Evolutionary conservation across 2,329 filamentous ascomycete genomes (phyloP).

Genomic region (Monosporascus sp.): DNA sequence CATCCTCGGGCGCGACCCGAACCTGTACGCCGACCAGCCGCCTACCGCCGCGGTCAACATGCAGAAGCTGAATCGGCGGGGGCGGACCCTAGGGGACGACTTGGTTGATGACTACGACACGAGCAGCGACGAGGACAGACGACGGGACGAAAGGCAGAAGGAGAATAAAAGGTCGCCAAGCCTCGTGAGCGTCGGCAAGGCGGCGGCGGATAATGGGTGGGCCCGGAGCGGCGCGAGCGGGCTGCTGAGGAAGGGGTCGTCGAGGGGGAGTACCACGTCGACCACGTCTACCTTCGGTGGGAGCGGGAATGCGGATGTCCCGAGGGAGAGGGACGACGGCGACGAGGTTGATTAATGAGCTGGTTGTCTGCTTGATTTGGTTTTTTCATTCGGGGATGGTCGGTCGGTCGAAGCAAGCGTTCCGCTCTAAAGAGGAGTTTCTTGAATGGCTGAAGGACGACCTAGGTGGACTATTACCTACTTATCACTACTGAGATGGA

Average conservation of each 20-base stretch:
- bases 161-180: conserved; percentile 42
- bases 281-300: neutral
- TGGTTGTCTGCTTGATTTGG: neutral
- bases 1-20: conserved; percentile 52
- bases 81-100: conserved; percentile 37
- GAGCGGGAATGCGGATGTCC: neutral
- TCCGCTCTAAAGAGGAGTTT: conserved; percentile 19
- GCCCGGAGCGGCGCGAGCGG: conserved; percentile 29
- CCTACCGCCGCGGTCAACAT: conserved; percentile 37
- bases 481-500: too few species aligned
- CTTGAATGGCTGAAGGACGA: too few species aligned
- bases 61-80: conserved; percentile 41
- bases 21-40: conserved; percentile 46
- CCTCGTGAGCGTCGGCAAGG: conserved; percentile 30
- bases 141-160: conserved; percentile 32
- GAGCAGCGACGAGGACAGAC: conserved; percentile 28
- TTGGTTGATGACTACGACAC: conserved; percentile 25
- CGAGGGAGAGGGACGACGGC: conserved; percentile 3
- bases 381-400: too few species aligned
- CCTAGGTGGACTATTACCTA: too few species aligned
- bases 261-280: conserved; percentile 6
- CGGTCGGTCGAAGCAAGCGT: neutral
- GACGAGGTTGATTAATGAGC: conserved; percentile 10
- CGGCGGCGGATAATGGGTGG: conserved; percentile 20
- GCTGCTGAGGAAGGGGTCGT: conserved; percentile 20